Percentiles rank a stretch among this genome's conserved stretches.
These are phyloP conservation scores for Carex pumila DNA, from an alignment of 176 grass and related monocot genomes.

Conservation along the genomic window DNA sequence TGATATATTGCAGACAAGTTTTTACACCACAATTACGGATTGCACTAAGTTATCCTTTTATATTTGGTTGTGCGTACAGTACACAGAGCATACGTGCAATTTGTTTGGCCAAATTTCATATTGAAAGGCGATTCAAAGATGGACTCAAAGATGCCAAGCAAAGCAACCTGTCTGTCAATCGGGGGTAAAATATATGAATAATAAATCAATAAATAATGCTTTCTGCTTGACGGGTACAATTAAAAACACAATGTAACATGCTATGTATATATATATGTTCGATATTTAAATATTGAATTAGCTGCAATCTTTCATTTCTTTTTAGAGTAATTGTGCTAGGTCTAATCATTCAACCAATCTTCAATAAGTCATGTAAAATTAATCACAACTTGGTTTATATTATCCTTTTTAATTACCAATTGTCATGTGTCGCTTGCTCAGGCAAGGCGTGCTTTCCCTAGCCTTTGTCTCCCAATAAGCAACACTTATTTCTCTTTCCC, in stretches of 20 bases:
- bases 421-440: background rate
- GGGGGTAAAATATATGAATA: background rate
- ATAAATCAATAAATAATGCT: background rate
- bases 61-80: too few species aligned
- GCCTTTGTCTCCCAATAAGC: background rate
- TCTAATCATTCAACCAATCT: background rate
- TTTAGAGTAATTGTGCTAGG: background rate
- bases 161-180: background rate
- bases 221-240: background rate
- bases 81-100: background rate
- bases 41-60: too few species aligned
- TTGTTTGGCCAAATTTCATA: background rate
- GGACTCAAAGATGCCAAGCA: background rate
- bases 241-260: background rate
- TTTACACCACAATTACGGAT: too few species aligned
- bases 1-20: too few species aligned
- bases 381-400: conserved; percentile 1
- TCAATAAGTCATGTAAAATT: background rate
- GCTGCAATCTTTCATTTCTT: background rate
- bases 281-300: background rate
- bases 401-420: background rate
- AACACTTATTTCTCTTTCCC: background rate
- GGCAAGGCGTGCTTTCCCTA: background rate
- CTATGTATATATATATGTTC: background rate
- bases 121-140: background rate